phyloP scores from a whole-genome alignment of 2,329 filamentous ascomycete species.

The Zymoseptoria tritici region DNA sequence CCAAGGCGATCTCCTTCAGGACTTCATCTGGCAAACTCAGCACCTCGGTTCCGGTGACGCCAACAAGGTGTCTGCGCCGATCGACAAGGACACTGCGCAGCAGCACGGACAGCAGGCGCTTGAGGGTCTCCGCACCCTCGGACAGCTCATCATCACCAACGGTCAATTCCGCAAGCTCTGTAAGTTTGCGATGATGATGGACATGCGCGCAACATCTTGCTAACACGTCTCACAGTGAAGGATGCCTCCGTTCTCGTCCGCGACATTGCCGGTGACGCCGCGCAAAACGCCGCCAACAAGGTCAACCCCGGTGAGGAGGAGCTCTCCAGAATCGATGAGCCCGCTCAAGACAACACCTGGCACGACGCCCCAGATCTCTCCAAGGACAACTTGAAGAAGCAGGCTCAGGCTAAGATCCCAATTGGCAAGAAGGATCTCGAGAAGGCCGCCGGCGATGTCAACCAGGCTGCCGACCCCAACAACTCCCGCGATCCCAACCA shows the following conservation, averaged over 20 bases:
- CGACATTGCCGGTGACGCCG: constrained; percentile 87
- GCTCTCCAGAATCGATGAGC: constrained; percentile 67
- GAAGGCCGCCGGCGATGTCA: constrained; percentile 52
- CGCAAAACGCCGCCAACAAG: constrained; percentile 65
- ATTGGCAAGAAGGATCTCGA: constrained; percentile 52
- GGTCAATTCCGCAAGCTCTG: constrained; percentile 89
- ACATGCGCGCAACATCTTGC: background rate
- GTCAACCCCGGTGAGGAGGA: constrained; percentile 73
- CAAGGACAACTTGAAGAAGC: constrained; percentile 62
- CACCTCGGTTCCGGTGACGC: constrained; percentile 60
- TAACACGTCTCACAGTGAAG: constrained; percentile 45
- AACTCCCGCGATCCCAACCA: constrained; percentile 50
- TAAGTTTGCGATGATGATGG: constrained; percentile 39
- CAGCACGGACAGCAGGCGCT: constrained; percentile 78
- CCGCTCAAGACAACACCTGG: constrained; percentile 78
- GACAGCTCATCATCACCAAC: constrained; percentile 85
- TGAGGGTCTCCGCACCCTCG: constrained; percentile 78
- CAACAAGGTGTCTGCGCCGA: constrained; percentile 54
- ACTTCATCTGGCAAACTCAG: constrained; percentile 93
- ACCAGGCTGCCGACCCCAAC: constrained; percentile 49
- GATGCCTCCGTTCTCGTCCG: constrained; percentile 76
- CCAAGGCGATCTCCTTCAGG: constrained; percentile 84
- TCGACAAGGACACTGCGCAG: constrained; percentile 69
- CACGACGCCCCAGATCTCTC: constrained; percentile 43
- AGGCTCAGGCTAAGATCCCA: constrained; percentile 54